Base-by-base conservation (phyloP, 495 filamentous ascomycete genomes). In the Penicillium fimorum region DNA sequence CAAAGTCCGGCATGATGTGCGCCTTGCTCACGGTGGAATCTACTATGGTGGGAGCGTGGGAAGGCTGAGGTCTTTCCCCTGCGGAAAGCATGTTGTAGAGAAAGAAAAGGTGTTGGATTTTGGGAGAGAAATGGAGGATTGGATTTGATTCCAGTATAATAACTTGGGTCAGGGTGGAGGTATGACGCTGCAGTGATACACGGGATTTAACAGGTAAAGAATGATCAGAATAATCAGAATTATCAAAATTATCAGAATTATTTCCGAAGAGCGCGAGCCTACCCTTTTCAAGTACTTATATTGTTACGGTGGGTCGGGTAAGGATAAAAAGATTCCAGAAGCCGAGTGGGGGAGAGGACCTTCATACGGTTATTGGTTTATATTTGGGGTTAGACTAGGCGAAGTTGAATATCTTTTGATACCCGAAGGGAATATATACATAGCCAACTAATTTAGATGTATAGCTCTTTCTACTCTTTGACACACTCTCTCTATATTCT, bases 71-170 rank as follows among this genome's bases (percentile, higher is more conserved):
- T 15, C 69, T 66, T 66, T 75, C 70, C 27, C 72, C 75, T 52
- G 76, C 63, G 53, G 71, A 76, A 53, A 81, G 64, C 78, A 80
- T 80, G 58, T 47, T 75, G 67, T n/a, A 49, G 43, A 47, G 45
- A 57, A 17, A n/a, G 59, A 42, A n/a, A 60, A 42, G 30, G 42
- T 20, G 25, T 24, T 17, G 50, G 24, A 22, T 49, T 33, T 37
- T 53, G 43, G 33, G 33, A 5, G 2, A 17, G 27, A 43, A 30
- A 10, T 30, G 44, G 33, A 37, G 44, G 33, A 37, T 33, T 42
- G 37, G 33, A 18, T 30, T 58, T 22, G 22, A 2, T 22, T 56
- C 55, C 50, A 57, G 30, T 51, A 32, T 45, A 55, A 58, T 55
- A 33, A 35, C 29, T 33, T 54, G 41, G 55, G 45, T 57, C 59